These are phyloP conservation scores for Miscanthus lutarioriparius DNA, from an alignment of 176 grass and related monocot species.

Conservation along the genomic window DNA sequence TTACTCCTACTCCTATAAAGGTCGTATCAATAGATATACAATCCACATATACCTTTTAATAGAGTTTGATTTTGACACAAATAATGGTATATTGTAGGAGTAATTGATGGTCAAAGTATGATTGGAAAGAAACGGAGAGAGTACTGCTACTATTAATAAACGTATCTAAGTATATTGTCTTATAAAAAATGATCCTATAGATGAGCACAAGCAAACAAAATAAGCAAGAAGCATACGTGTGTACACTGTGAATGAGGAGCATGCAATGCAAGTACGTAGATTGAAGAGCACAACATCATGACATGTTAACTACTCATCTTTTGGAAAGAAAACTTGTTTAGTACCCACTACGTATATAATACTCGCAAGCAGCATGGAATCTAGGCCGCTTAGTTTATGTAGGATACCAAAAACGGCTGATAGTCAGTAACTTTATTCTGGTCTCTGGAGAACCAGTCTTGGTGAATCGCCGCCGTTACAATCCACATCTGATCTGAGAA, in stretches of 20 bases:
- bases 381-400: conserved; percentile 25
- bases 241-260: not conserved
- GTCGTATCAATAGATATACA: no score
- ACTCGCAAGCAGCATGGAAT: not conserved
- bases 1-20: no score
- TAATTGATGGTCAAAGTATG: no score
- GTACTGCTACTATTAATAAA: no score
- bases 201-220: not conserved
- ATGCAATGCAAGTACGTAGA: not conserved
- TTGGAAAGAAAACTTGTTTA: conserved; percentile 14
- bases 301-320: not conserved
- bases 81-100: no score
- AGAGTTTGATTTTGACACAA: no score
- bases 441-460: not conserved
- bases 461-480: not conserved
- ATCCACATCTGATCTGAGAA: not conserved
- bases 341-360: not conserved
- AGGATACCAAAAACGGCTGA: conserved; percentile 16
- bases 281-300: not conserved
- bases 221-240: not conserved
- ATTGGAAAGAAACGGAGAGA: no score
- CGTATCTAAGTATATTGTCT: not conserved
- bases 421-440: not conserved
- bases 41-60: no score
- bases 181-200: not conserved